Conservation (phyloP, 345 rosid species). For the Cardamine occulta region DNA sequence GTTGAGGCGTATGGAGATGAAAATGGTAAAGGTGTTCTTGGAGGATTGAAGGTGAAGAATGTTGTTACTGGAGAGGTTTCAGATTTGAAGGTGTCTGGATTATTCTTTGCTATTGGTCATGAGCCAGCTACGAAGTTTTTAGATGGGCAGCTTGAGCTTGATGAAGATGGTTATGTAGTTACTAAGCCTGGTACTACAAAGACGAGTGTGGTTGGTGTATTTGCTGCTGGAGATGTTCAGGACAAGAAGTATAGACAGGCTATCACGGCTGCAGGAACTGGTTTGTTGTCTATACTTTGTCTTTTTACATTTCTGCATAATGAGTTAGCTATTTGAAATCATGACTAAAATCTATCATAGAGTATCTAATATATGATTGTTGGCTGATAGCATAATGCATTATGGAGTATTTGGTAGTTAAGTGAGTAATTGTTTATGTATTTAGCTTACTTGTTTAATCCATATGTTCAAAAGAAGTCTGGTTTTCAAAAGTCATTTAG, state of each 20-base stretch:
- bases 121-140: conserved; percentile 96
- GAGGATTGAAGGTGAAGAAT: conserved; percentile 85
- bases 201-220: conserved; percentile 87
- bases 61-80: conserved; percentile 66
- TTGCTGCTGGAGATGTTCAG: conserved; percentile 98
- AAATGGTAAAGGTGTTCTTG: conserved; percentile 49
- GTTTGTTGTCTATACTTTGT: conserved; percentile 41
- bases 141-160: conserved; percentile 81
- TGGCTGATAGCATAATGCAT: background rate
- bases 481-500: conserved; percentile 4
- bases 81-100: conserved; percentile 74
- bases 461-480: background rate
- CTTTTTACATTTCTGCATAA: background rate
- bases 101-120: conserved; percentile 97
- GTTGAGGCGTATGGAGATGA: conserved; percentile 72
- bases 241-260: conserved; percentile 99
- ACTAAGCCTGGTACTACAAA: conserved; percentile 80
- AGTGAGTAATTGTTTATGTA: background rate
- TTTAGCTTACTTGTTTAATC: background rate
- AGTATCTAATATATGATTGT: background rate
- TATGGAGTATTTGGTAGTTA: background rate
- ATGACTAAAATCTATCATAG: background rate
- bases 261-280: conserved; percentile 94
- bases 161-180: conserved; percentile 79
- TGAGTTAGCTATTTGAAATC: conserved; percentile 3